phyloP scores from a whole-genome alignment of 768 basidiomycete species.

The Rickenella mellea region DNA sequence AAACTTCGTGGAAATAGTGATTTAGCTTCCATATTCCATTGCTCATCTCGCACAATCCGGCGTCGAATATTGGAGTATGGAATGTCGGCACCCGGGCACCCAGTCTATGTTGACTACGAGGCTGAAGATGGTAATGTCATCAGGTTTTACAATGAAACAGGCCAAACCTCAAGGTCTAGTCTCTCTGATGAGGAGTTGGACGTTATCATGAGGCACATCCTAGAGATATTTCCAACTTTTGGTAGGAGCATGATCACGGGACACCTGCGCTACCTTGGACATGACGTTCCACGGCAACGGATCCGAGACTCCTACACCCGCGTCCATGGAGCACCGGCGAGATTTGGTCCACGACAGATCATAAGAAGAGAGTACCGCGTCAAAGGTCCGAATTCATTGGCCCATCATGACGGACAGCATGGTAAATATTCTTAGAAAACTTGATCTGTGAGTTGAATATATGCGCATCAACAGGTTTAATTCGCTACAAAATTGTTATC shows the following conservation, averaged over 20 bases:
- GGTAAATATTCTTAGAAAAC: slow-evolving; percentile 9
- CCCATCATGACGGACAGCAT: slow-evolving; percentile 30
- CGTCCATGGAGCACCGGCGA: neutral
- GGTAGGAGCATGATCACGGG: slow-evolving; percentile 1
- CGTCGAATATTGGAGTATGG: slow-evolving; percentile 2
- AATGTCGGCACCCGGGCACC: neutral
- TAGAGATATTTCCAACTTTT: slow-evolving; percentile 1
- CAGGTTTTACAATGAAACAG: neutral
- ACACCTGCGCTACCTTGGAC: slow-evolving; percentile 2
- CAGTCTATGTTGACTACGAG: slow-evolving; percentile 1
- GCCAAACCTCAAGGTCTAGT: neutral
- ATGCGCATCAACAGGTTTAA: slow-evolving; percentile 3
- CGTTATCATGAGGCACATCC: neutral
- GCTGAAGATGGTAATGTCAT: too few relatives aligned
- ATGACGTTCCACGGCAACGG: slow-evolving; percentile 1
- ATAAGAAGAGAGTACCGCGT: slow-evolving; percentile 23
- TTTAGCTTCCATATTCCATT: neutral
- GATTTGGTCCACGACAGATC: too few relatives aligned
- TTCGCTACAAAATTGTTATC: slow-evolving; percentile 15
- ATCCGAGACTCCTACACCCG: slow-evolving; percentile 1
- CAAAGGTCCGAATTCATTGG: slow-evolving; percentile 25
- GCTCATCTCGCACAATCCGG: slow-evolving; percentile 1
- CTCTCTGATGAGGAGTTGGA: slow-evolving; percentile 1
- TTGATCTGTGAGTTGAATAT: too few relatives aligned
- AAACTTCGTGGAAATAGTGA: neutral